Conservation (phyloP, 306 rosid species). For the Dalbergia cultrata region DNA sequence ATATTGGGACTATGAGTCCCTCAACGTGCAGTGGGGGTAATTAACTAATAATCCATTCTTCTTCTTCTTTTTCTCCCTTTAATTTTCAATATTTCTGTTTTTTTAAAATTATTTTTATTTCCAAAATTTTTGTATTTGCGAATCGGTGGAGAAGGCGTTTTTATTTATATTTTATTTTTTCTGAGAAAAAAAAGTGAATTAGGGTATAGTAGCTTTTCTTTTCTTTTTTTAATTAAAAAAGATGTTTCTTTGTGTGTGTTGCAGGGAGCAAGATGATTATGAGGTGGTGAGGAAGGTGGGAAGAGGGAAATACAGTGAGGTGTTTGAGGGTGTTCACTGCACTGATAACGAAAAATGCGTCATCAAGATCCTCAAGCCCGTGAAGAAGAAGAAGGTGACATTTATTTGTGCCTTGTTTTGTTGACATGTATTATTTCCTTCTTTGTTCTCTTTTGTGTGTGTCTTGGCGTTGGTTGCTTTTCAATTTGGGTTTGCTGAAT, state of each 20-base stretch:
- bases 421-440: background rate
- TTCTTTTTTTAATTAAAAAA: background rate
- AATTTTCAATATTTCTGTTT: background rate
- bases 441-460: background rate
- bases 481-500: constrained; percentile 15
- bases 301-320: constrained; percentile 97
- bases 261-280: constrained; percentile 93
- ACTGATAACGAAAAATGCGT: constrained; percentile 84
- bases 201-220: constrained; percentile 15
- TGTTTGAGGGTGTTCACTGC: constrained; percentile 90
- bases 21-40: constrained; percentile 96
- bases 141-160: background rate
- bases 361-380: constrained; percentile 92
- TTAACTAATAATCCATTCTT: background rate
- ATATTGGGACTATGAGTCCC: constrained; percentile 94
- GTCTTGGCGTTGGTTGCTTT: background rate
- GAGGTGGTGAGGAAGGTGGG: constrained; percentile 98
- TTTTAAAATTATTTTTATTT: background rate
- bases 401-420: background rate
- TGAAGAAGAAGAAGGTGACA: constrained; percentile 89
- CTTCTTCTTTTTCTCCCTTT: background rate
- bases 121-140: background rate
- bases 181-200: background rate
- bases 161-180: no score
- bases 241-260: constrained; percentile 9